A percentile compares a stretch with the other conserved stretches of the same genome.
phyloP scores from a whole-genome alignment of 371 early-diverging fungal genomes.

The Amoeboaphelidium protococcarum region DNA sequence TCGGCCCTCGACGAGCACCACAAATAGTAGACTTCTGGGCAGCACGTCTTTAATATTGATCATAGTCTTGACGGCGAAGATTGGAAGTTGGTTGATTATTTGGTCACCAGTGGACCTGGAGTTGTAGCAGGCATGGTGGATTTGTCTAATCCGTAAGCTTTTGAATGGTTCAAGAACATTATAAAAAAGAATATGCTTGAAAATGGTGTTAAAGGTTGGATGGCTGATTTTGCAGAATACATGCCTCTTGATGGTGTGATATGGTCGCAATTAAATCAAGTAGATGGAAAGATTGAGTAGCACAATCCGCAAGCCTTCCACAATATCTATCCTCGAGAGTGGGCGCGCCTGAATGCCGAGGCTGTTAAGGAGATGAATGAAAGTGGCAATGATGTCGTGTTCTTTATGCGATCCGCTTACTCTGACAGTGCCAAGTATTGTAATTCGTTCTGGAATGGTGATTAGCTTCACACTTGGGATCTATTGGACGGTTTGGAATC shows the following conservation, averaged over 20 bases:
- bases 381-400: background rate
- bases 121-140: constrained; percentile 2
- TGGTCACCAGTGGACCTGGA: constrained; percentile 1
- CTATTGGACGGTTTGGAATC: background rate
- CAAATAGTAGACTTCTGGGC: background rate
- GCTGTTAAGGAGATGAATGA: background rate
- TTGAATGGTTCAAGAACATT: background rate
- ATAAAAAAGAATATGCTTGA: constrained; percentile 1
- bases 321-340: background rate
- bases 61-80: too few species aligned
- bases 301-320: background rate
- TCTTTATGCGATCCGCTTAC: background rate
- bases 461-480: background rate
- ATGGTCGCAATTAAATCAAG: background rate
- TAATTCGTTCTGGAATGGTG: background rate
- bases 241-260: background rate
- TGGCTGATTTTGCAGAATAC: constrained; percentile 3
- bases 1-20: background rate
- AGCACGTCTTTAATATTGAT: background rate
- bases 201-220: background rate
- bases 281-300: background rate
- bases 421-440: background rate
- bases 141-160: constrained; percentile 1
- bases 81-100: background rate
- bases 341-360: background rate